Base-by-base conservation (phyloP, 1,284 basidiomycete genomes). In the Malassezia brasiliensis region DNA sequence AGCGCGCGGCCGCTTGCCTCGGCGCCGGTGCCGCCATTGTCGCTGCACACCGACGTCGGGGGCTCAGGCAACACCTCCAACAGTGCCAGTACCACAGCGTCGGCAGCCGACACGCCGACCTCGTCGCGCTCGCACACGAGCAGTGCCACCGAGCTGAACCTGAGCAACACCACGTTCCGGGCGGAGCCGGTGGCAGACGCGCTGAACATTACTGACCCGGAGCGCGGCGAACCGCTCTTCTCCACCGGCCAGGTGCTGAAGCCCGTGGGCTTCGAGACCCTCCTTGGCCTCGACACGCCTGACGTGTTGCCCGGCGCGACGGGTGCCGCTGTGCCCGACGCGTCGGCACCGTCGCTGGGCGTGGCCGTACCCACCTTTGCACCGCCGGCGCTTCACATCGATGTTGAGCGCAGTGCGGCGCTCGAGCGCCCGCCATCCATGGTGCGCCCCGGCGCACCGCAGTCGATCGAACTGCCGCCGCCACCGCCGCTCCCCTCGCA, bases 391-490 rank as follows among this genome's bases (percentile, higher is more conserved):
- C 25, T 28, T 3, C 11, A 14, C 8, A 11, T 6, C 12, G 40
- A 30, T 12, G 5, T n/a, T 8, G 9, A 9, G 40, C 28, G 44
- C n/a, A 14, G 6, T 2, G 30, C 3, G 8, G 31, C 41, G 12
- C 11, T 14, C 3, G 47, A 38, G 39, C 17, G 15, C n/a, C 20
- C 36, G 17, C 14, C 30, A 34, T 9, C n/a, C 3, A n/a, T 45
- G 8, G 19, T 31, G 44, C 47, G 48, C n/a, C 47, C 53, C 3
- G 41, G 41, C 22, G 53, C 54, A 28, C 47, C 47, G 7, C 42
- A 41, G n/a, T 50, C 47, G 19, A 55, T 50, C 19, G 41, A 15
- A 4, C 53, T 55, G 19, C 52, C 52, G 31, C 47, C 53, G 28
- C 20, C 51, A 9, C 44, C 28, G 32, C n/a, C 12, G 31, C 5